These are phyloP conservation scores for Dactylellina cionopaga DNA, from an alignment of 2,329 filamentous ascomycete species.

Conservation along the genomic window DNA sequence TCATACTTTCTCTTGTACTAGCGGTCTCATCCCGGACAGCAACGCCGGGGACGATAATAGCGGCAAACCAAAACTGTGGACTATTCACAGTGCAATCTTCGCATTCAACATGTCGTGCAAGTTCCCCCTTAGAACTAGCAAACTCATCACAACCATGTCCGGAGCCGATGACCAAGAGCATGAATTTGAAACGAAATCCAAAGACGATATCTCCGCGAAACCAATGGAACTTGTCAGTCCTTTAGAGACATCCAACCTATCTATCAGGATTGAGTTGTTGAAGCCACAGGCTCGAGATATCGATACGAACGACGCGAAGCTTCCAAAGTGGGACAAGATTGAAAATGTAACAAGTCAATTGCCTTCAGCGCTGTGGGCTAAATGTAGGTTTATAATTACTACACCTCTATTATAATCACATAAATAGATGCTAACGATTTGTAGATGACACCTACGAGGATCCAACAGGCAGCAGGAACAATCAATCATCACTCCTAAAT, in stretches of 20 bases:
- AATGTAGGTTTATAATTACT: conserved; percentile 6
- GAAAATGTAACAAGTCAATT: conserved; percentile 8
- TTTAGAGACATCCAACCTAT: conserved; percentile 16
- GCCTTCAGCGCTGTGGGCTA: conserved; percentile 6
- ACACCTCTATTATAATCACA: neutral
- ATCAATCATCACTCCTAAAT: conserved; percentile 5
- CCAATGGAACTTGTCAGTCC: conserved; percentile 37
- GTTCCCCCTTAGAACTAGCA: conserved; percentile 33
- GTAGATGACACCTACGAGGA: conserved; percentile 9
- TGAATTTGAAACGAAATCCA: neutral
- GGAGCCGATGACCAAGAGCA: conserved; percentile 13
- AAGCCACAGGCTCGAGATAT: conserved; percentile 1
- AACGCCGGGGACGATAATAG: conserved; percentile 10
- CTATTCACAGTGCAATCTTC: conserved; percentile 48
- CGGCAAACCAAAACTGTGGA: conserved; percentile 20
- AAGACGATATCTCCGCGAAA: conserved; percentile 48
- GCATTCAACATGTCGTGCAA: conserved; percentile 41
- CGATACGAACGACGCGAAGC: conserved; percentile 17
- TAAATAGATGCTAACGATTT: neutral
- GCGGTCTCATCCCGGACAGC: conserved; percentile 15
- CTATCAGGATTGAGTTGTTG: conserved; percentile 16
- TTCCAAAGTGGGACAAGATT: conserved; percentile 11
- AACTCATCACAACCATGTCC: conserved; percentile 9
- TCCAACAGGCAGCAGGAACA: conserved; percentile 5
- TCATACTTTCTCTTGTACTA: conserved; percentile 22